Percentiles rank a stretch among this genome's conserved stretches.
Conservation (phyloP, 257 asterid species). For the Henckelia pumila region DNA sequence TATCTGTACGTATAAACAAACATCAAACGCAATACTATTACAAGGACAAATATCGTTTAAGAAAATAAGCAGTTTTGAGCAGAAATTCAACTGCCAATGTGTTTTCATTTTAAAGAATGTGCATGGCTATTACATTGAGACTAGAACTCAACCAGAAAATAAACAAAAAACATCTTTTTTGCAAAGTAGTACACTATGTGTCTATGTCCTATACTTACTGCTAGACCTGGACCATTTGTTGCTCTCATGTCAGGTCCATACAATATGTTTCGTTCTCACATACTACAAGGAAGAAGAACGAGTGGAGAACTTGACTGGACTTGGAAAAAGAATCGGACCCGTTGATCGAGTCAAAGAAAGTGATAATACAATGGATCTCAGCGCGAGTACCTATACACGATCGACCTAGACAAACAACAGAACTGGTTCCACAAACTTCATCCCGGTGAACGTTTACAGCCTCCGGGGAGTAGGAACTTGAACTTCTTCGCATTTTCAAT, state of each 20-base stretch:
- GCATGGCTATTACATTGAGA: too few species aligned
- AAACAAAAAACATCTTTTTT: neutral
- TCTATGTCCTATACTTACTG: neutral
- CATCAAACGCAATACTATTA: too few species aligned
- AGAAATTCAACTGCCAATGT: too few species aligned
- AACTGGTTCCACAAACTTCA: slow-evolving; percentile 21
- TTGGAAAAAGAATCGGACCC: neutral
- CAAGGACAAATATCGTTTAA: too few species aligned
- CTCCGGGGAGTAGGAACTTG: slow-evolving; percentile 86
- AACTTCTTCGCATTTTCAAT: slow-evolving; percentile 70
- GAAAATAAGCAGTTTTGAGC: too few species aligned
- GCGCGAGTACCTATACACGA: neutral
- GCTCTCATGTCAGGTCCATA: neutral
- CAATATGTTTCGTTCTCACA: neutral
- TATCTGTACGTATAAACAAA: too few species aligned
- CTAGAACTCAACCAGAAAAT: too few species aligned
- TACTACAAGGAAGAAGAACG: neutral
- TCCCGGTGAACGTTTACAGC: slow-evolving; percentile 53
- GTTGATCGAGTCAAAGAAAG: neutral
- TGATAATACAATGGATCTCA: neutral
- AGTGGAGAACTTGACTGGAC: neutral
- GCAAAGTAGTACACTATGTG: neutral
- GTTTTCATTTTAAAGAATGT: too few species aligned
- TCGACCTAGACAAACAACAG: neutral
- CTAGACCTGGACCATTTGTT: neutral